Base-by-base conservation (phyloP, 257 asterid genomes). In the Fraxinus anomala region DNA sequence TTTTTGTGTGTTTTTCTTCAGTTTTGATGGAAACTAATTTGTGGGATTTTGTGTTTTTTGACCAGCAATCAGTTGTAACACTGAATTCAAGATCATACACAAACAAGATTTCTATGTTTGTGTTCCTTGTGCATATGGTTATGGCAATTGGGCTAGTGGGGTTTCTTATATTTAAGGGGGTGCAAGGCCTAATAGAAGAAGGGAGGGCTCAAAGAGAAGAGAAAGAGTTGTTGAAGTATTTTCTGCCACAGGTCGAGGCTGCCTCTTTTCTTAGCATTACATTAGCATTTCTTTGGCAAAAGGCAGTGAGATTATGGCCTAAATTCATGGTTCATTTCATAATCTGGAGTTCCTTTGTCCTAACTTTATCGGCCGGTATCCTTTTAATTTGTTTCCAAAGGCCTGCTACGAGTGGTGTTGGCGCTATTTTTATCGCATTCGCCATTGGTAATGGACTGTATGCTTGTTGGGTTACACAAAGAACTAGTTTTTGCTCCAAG, bases 381-480 rank as follows among this genome's bases (percentile, higher is more conserved):
- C 89, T 93, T 24, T 75, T 96, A 31, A 89, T 96, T 79, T 96
- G 99, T 87, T 89, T 87, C 89, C 98, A 96, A 85, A 89, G 68
- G 33, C 97, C 96, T 3, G 89, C 96, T 56, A 89, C 97, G 2
- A 93, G 89, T 59, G 99, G 96, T 37, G 74, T 96, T 54, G 99
- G 97, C 2, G 90, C 83, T 73, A 24, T 91, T 24, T 91, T 83
- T 67, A 80, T 93, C 14, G 85, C 86, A 24, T 96, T 89, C 77
- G 83, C 99, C 9, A 86, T 96, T 39, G 98, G 98, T 6, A 90
- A 92, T 78, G 99, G 99, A 4, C 67, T 96, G 49, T 96, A 96
- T 77, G 94, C 99, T 2, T 93, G 98, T 83, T 96, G 98, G 99
- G 97, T 93, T 30, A 89, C 97, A 0, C 96, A 89, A 79, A 81